phyloP scores from a whole-genome alignment of 352 stramenopile genomes.

The Plasmopara muralis region DNA sequence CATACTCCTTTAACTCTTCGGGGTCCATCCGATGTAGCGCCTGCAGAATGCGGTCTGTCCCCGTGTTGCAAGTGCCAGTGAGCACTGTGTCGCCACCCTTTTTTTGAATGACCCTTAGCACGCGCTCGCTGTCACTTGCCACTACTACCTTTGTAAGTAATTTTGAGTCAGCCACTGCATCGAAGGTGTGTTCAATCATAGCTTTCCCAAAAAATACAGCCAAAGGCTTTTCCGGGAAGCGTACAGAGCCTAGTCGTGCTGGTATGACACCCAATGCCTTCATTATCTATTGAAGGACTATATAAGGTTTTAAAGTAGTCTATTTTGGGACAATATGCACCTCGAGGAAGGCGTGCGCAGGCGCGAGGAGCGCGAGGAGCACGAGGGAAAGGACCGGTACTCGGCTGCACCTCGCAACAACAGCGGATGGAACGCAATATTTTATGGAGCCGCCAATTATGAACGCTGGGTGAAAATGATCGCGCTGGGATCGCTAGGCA shows the following conservation, averaged over 20 bases:
- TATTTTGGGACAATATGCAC: constrained; percentile 29
- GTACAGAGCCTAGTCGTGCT: constrained; percentile 58
- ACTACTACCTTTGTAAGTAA: constrained; percentile 72
- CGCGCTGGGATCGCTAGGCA: constrained; percentile 37
- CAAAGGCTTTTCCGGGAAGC: constrained; percentile 75
- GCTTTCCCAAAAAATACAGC: constrained; percentile 70
- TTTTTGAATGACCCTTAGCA: constrained; percentile 39
- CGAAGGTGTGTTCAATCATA: constrained; percentile 83
- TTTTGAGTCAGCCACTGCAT: constrained; percentile 37
- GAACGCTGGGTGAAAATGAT: constrained; percentile 62
- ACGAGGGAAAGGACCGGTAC: constrained; percentile 46
- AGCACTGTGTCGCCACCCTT: constrained; percentile 47
- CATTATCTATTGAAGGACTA: constrained; percentile 16
- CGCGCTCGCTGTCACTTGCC: constrained; percentile 61
- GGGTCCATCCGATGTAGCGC: constrained; percentile 37
- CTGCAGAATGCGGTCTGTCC: constrained; percentile 72
- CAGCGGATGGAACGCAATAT: constrained; percentile 12
- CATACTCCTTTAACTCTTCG: constrained; percentile 42
- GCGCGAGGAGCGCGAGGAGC: constrained; percentile 35
- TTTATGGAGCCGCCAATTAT: constrained; percentile 27
- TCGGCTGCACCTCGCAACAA: constrained; percentile 23
- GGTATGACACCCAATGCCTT: constrained; percentile 78
- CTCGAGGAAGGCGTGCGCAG: constrained; percentile 46
- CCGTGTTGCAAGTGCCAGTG: constrained; percentile 60
- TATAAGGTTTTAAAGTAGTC: constrained; percentile 2